Conservation (phyloP, 179 eudicot genomes). For the Silene coronaria region DNA sequence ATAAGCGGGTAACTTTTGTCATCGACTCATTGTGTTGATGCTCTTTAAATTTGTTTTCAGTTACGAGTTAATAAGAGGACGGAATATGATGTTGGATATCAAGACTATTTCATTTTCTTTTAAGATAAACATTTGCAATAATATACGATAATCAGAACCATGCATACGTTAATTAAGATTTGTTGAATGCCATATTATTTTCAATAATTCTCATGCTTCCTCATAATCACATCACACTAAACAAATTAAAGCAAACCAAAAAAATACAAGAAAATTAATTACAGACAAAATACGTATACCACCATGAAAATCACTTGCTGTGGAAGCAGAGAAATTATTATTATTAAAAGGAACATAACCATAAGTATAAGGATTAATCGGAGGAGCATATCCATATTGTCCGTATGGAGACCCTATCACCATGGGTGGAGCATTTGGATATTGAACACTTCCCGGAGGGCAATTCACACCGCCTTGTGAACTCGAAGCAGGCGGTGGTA, state of each 20-base stretch:
- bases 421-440: slow-evolving; percentile 22
- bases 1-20: no score
- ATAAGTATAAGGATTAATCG: slow-evolving; percentile 28
- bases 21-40: no score
- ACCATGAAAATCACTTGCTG: not conserved
- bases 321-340: slow-evolving; percentile 24
- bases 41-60: no score
- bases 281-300: slow-evolving; percentile 6
- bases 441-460: slow-evolving; percentile 27
- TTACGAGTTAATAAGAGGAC: no score
- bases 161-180: no score
- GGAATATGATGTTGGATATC: no score
- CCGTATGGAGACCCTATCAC: slow-evolving; percentile 2
- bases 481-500: slow-evolving; percentile 11
- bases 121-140: no score
- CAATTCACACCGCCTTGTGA: slow-evolving; percentile 11
- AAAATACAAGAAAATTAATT: slow-evolving; percentile 9
- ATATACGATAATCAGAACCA: no score
- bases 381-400: slow-evolving; percentile 22
- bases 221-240: not conserved
- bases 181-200: no score
- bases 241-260: slow-evolving; percentile 1
- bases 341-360: slow-evolving; percentile 29
- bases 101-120: no score
- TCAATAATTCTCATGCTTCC: no score